These are phyloP conservation scores for Quercus glauca DNA, from an alignment of 306 rosid genomes.

Conservation along the genomic window DNA sequence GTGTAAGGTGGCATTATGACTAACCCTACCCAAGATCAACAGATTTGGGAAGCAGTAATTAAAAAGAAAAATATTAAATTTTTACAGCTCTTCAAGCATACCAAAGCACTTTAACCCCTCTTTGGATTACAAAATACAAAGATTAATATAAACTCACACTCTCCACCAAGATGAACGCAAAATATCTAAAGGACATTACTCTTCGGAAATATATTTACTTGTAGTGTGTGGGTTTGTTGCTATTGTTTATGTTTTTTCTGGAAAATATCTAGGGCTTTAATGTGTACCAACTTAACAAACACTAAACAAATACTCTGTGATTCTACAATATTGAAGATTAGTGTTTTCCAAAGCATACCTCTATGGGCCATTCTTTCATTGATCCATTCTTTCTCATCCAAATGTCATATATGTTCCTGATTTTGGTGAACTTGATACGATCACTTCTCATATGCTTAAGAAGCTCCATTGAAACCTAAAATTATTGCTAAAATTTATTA, in stretches of 20 bases:
- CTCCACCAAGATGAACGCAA: constrained; percentile 6
- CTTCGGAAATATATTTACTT: neutral
- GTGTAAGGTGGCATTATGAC: too few relatives aligned
- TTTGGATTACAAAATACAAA: neutral
- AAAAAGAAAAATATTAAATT: neutral
- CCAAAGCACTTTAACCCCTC: constrained; percentile 2
- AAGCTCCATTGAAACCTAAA: constrained; percentile 66
- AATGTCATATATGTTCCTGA: constrained; percentile 48
- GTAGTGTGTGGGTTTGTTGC: neutral
- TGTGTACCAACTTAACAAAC: neutral
- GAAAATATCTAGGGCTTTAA: constrained; percentile 5
- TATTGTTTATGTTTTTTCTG: neutral
- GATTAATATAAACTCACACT: neutral
- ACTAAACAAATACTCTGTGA: constrained; percentile 6
- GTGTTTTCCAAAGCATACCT: constrained; percentile 42
- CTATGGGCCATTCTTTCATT: constrained; percentile 39
- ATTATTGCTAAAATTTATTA: constrained; percentile 5
- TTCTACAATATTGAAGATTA: constrained; percentile 1
- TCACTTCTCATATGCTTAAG: constrained; percentile 35
- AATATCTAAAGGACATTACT: constrained; percentile 1
- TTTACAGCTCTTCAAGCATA: neutral
- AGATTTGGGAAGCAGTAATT: too few relatives aligned
- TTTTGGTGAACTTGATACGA: constrained; percentile 25
- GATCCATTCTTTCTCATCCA: constrained; percentile 67
- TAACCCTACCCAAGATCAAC: too few relatives aligned